These are phyloP conservation scores for Skeletonema costatum DNA, from an alignment of 108 stramenopile species.

Conservation along the genomic window DNA sequence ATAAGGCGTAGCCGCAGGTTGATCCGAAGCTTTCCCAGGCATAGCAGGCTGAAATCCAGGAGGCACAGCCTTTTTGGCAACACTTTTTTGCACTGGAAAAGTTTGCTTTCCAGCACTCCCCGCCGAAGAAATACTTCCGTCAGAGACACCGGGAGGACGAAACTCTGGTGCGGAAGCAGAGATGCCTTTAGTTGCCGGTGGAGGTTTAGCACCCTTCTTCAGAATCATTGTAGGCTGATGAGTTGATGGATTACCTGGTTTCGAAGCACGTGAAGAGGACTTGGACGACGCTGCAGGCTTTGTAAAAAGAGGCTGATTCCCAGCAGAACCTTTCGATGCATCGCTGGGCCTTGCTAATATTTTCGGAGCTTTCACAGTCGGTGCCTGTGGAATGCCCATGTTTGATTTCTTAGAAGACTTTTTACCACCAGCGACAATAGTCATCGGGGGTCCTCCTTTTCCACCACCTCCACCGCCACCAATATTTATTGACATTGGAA, in stretches of 20 bases:
- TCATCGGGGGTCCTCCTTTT: conserved; percentile 36
- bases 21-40: background rate
- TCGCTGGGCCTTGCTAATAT: conserved; percentile 35
- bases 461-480: conserved; percentile 4
- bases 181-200: background rate
- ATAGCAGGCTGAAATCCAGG: conserved; percentile 50
- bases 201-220: conserved; percentile 10
- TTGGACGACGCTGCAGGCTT: conserved; percentile 1
- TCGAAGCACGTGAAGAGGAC: background rate
- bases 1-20: background rate
- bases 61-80: conserved; percentile 25
- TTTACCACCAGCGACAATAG: conserved; percentile 36
- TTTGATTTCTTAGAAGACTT: conserved; percentile 17
- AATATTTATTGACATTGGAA: conserved; percentile 2
- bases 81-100: background rate
- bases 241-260: background rate
- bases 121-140: conserved; percentile 10
- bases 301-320: conserved; percentile 39
- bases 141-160: conserved; percentile 2
- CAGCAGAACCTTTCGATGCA: conserved; percentile 8
- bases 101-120: background rate
- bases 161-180: background rate
- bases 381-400: conserved; percentile 49
- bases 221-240: conserved; percentile 20
- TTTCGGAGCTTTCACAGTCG: conserved; percentile 38